These are phyloP conservation scores for Alnus rubra DNA, from an alignment of 306 rosid species.

Conservation along the genomic window DNA sequence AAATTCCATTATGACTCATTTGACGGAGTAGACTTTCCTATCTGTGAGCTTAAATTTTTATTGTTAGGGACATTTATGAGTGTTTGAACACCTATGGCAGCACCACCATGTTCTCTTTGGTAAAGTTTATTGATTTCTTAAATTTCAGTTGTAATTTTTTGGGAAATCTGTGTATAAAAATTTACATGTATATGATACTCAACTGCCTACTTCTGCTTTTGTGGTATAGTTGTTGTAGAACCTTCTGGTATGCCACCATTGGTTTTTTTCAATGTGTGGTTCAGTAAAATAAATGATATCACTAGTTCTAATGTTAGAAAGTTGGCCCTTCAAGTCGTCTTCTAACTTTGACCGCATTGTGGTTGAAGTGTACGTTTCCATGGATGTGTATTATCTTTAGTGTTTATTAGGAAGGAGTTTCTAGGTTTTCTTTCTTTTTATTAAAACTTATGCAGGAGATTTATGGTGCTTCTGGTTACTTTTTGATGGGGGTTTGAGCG, in stretches of 20 bases:
- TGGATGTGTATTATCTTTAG: neutral
- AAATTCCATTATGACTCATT: neutral
- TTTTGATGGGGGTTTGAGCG: conserved; percentile 46
- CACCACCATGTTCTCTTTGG: neutral
- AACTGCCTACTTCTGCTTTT: neutral
- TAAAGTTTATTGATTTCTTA: neutral
- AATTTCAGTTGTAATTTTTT: neutral
- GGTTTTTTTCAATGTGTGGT: neutral
- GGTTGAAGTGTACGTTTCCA: neutral
- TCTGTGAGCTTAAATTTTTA: neutral
- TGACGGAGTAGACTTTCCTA: neutral
- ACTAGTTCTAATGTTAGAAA: neutral
- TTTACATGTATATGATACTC: neutral
- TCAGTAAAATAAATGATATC: neutral
- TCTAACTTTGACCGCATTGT: neutral
- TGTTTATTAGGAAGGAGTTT: neutral
- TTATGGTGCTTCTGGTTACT: conserved; percentile 94
- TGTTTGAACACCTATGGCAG: neutral
- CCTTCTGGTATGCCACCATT: neutral
- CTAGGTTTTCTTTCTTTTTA: conserved; percentile 6
- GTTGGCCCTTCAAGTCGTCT: neutral
- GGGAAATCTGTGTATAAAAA: neutral
- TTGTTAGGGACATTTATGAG: neutral
- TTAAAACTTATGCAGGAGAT: conserved; percentile 54
- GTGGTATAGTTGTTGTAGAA: neutral